Evolutionary conservation across 2,329 filamentous ascomycete species (phyloP).

Genomic region (Penicillium janthinellum): DNA sequence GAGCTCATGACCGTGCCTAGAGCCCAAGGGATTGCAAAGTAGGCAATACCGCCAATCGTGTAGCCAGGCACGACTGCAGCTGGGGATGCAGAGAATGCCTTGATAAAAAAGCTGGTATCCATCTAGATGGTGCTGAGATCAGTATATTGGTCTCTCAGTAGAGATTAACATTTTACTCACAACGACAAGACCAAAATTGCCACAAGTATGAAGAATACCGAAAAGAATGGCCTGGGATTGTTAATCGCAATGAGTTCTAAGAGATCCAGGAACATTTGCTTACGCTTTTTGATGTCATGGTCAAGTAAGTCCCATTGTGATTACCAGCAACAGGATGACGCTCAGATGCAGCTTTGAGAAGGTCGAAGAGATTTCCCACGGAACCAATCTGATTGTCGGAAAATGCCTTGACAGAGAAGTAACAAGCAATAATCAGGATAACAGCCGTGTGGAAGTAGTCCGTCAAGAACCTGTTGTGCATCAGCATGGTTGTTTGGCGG

Average conservation of each 20-base stretch:
- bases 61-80: slow-evolving; percentile 56
- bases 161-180: slow-evolving; percentile 24
- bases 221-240: slow-evolving; percentile 51
- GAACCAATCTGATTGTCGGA: slow-evolving; percentile 53
- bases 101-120: slow-evolving; percentile 58
- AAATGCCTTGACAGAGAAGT: slow-evolving; percentile 52
- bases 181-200: slow-evolving; percentile 57
- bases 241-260: neutral
- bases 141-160: neutral
- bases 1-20: slow-evolving; percentile 56
- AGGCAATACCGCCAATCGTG: slow-evolving; percentile 55
- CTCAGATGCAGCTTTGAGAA: slow-evolving; percentile 50
- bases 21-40: slow-evolving; percentile 58
- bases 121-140: slow-evolving; percentile 34
- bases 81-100: slow-evolving; percentile 53
- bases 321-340: slow-evolving; percentile 55
- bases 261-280: slow-evolving; percentile 30
- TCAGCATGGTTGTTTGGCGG: neutral
- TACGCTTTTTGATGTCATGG: slow-evolving; percentile 57
- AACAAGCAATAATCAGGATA: slow-evolving; percentile 55
- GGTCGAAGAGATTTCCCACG: slow-evolving; percentile 52
- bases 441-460: slow-evolving; percentile 59
- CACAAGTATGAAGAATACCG: slow-evolving; percentile 52
- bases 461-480: slow-evolving; percentile 44
- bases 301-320: slow-evolving; percentile 56